These are phyloP conservation scores for Aspergillus kassunensis DNA, from an alignment of 495 filamentous ascomycete genomes.

Conservation along the genomic window DNA sequence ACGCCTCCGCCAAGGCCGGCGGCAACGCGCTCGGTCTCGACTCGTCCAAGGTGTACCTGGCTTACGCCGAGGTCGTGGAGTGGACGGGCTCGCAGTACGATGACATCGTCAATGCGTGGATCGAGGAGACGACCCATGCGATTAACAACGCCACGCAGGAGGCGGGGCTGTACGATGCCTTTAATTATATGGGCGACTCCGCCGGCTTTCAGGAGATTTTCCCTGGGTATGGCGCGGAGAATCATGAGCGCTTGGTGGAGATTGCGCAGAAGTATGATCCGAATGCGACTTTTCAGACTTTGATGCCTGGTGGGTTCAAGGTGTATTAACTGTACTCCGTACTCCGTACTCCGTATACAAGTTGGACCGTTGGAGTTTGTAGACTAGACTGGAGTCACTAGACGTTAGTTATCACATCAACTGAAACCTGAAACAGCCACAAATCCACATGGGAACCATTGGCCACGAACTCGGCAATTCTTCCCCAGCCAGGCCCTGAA, in stretches of 20 bases:
- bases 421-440: too few relatives aligned
- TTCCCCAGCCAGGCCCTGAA: too few relatives aligned
- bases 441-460: too few relatives aligned
- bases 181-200: slow-evolving; percentile 34
- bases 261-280: slow-evolving; percentile 31
- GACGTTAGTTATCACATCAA: too few relatives aligned
- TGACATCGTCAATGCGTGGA: slow-evolving; percentile 27
- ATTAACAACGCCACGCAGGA: slow-evolving; percentile 33
- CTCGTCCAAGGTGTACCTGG: slow-evolving; percentile 30
- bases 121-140: slow-evolving; percentile 30
- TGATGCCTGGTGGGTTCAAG: slow-evolving; percentile 36
- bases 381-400: too few relatives aligned
- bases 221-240: slow-evolving; percentile 30
- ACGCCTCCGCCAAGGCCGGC: slow-evolving; percentile 26
- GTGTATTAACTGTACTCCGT: slow-evolving; percentile 19
- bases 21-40: slow-evolving; percentile 45
- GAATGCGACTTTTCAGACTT: slow-evolving; percentile 24
- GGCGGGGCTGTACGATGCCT: slow-evolving; percentile 28
- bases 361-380: too few relatives aligned
- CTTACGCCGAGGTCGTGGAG: slow-evolving; percentile 38
- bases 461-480: too few relatives aligned
- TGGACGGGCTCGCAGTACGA: slow-evolving; percentile 33
- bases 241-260: slow-evolving; percentile 21
- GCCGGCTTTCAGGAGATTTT: slow-evolving; percentile 35
- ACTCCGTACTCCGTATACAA: background rate